These are phyloP conservation scores for Daedaleopsis sinensis DNA, from an alignment of 768 basidiomycete species.

Conservation along the genomic window DNA sequence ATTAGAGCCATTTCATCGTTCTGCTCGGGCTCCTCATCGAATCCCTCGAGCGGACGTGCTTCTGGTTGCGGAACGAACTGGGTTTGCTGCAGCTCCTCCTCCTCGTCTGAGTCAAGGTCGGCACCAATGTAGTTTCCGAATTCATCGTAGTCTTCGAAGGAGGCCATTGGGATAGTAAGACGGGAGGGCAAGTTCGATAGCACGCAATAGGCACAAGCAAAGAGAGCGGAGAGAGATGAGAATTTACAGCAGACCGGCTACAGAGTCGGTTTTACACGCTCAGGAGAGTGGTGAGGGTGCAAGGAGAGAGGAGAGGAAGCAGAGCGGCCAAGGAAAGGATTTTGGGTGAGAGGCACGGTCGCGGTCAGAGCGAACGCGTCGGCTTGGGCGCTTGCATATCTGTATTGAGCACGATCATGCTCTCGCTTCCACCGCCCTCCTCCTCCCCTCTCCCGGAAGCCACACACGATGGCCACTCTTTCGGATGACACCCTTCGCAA, in stretches of 20 bases:
- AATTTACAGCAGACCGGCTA: not conserved
- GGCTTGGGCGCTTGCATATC: constrained; percentile 11
- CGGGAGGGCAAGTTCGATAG: not conserved
- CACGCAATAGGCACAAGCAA: not conserved
- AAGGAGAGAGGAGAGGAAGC: no score
- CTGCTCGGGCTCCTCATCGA: constrained; percentile 66
- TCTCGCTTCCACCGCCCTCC: not conserved
- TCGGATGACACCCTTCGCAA: constrained; percentile 81
- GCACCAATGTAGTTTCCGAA: constrained; percentile 98
- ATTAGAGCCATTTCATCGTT: constrained; percentile 69
- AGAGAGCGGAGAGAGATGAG: not conserved
- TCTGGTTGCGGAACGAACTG: constrained; percentile 43
- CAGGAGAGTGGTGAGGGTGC: not conserved
- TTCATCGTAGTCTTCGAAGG: constrained; percentile 83
- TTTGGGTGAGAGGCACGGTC: constrained; percentile 19
- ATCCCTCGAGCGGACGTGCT: constrained; percentile 72
- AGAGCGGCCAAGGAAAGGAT: constrained; percentile 4
- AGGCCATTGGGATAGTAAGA: constrained; percentile 45
- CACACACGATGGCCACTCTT: constrained; percentile 33
- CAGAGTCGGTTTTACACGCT: not conserved
- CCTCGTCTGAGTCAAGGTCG: constrained; percentile 90
- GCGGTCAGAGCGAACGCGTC: constrained; percentile 23
- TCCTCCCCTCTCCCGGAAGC: not conserved
- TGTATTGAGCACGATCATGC: constrained; percentile 7
- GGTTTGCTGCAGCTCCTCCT: constrained; percentile 55